Evolutionary conservation across 2,329 filamentous ascomycete species (phyloP).

Genomic region (Thielaviopsis populi): DNA sequence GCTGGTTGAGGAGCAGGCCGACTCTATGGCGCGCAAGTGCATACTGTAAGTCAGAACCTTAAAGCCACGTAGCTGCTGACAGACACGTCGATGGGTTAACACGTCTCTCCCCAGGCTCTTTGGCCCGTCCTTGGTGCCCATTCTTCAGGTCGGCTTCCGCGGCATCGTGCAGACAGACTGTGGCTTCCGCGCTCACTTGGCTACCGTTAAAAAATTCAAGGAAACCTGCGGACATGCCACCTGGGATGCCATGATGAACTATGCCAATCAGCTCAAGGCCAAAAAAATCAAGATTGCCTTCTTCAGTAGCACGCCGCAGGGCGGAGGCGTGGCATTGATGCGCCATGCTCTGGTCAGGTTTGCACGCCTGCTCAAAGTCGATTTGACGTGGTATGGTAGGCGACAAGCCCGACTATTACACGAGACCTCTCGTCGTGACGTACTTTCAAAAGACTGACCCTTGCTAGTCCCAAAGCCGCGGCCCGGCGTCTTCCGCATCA

Average conservation of each 20-base stretch:
- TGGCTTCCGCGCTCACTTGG: conserved; percentile 46
- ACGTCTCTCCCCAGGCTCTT: conserved; percentile 41
- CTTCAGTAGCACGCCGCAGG: conserved; percentile 67
- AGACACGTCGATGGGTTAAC: not conserved
- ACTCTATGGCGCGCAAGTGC: conserved; percentile 67
- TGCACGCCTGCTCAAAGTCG: conserved; percentile 47
- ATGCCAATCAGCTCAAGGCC: conserved; percentile 45
- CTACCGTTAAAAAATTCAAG: conserved; percentile 40
- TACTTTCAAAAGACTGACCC: not conserved
- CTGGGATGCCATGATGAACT: conserved; percentile 51
- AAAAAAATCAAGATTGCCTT: conserved; percentile 57
- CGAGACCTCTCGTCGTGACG: too few species aligned
- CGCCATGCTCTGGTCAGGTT: conserved; percentile 63
- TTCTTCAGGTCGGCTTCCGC: conserved; percentile 51
- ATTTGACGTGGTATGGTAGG: conserved; percentile 57
- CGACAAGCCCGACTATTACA: conserved; percentile 14
- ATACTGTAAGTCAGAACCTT: conserved; percentile 40
- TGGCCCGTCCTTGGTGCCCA: conserved; percentile 54
- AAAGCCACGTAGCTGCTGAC: not conserved
- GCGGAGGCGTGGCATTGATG: conserved; percentile 73
- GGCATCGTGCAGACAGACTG: conserved; percentile 58
- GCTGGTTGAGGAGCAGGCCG: conserved; percentile 64
- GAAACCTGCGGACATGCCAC: conserved; percentile 45
- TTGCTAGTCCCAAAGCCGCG: conserved; percentile 58
- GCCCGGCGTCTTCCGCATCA: conserved; percentile 65